phyloP scores from a whole-genome alignment of 2,329 filamentous ascomycete genomes.

The Cladosporium velox region DNA sequence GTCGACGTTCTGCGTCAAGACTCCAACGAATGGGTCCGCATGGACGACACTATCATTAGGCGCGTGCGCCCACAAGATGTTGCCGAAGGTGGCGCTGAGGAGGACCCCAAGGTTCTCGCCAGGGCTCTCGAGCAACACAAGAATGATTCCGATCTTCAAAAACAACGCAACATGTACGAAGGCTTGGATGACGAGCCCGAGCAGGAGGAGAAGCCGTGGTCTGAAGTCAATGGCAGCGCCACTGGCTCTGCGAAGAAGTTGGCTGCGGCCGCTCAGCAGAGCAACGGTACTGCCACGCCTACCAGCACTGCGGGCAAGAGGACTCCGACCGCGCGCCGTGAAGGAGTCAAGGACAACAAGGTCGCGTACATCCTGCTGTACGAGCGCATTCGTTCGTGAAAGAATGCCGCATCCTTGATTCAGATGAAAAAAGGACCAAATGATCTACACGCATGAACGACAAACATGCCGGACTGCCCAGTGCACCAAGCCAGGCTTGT shows the following conservation, averaged over 20 bases:
- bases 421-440: background rate
- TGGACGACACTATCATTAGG: constrained; percentile 90
- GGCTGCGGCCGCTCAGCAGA: constrained; percentile 51
- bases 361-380: constrained; percentile 97
- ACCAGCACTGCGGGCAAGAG: constrained; percentile 50
- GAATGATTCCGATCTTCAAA: constrained; percentile 48
- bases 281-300: constrained; percentile 60
- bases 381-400: constrained; percentile 61
- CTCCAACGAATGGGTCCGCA: constrained; percentile 90
- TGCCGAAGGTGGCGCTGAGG: constrained; percentile 79
- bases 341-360: constrained; percentile 81
- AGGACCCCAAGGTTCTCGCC: constrained; percentile 70
- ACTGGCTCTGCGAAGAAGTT: constrained; percentile 56
- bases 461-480: constrained; percentile 6
- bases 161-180: constrained; percentile 71
- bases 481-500: constrained; percentile 5
- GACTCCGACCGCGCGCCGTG: constrained; percentile 53
- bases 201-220: constrained; percentile 70
- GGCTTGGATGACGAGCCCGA: constrained; percentile 62
- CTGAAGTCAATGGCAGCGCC: constrained; percentile 70
- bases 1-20: constrained; percentile 96
- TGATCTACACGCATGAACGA: background rate
- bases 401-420: background rate
- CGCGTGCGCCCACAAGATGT: constrained; percentile 86
- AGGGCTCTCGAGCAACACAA: constrained; percentile 68